Evolutionary conservation across 495 filamentous ascomycete species (phyloP).

Genomic region (Collariella sp.): DNA sequence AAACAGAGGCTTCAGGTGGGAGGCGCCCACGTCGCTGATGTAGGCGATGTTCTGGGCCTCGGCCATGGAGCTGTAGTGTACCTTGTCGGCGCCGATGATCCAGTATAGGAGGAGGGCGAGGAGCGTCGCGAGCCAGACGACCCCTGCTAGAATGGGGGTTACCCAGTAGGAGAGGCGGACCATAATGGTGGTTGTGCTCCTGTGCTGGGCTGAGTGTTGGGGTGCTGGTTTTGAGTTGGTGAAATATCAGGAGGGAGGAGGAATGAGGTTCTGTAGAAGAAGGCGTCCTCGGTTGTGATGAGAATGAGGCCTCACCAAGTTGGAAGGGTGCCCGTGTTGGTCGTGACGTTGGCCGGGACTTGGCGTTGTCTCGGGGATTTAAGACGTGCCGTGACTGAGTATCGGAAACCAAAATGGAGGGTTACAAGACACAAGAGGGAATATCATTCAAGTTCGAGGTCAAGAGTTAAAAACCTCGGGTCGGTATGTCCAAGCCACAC

Average conservation of each 20-base stretch:
- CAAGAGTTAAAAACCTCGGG: no score
- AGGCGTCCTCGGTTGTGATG: no score
- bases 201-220: neutral
- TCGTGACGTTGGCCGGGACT: neutral
- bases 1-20: slow-evolving; percentile 73
- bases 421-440: no score
- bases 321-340: neutral
- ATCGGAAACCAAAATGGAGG: no score
- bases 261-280: no score
- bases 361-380: no score
- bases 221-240: neutral
- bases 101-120: slow-evolving; percentile 50
- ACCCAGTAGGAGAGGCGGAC: slow-evolving; percentile 48
- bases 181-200: slow-evolving; percentile 5
- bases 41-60: slow-evolving; percentile 63
- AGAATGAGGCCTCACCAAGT: neutral
- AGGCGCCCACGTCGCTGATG: slow-evolving; percentile 72
- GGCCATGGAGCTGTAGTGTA: slow-evolving; percentile 61
- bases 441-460: no score
- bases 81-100: slow-evolving; percentile 48
- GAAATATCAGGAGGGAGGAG: neutral
- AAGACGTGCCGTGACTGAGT: no score
- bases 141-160: slow-evolving; percentile 69
- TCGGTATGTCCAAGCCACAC: no score
- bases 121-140: slow-evolving; percentile 67